These are phyloP conservation scores for Colletotrichum plurivorum DNA, from an alignment of 2,329 filamentous ascomycete species.

Conservation along the genomic window DNA sequence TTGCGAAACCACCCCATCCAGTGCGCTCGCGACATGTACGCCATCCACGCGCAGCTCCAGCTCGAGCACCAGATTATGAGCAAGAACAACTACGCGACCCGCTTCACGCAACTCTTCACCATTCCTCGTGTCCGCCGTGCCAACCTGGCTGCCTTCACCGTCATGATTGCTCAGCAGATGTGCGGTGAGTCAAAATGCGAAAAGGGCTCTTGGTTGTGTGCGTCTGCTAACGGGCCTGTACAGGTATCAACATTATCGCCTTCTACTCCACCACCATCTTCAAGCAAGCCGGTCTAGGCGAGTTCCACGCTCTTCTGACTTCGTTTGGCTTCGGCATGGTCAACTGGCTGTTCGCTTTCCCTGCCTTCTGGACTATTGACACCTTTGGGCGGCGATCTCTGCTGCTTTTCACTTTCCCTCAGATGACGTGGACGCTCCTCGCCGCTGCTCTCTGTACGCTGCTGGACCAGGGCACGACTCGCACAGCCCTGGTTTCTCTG, in stretches of 20 bases:
- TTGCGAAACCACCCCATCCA: constrained; percentile 70
- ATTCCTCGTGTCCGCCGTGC: constrained; percentile 79
- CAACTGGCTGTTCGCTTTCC: constrained; percentile 73
- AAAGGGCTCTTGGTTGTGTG: background rate
- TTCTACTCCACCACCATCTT: constrained; percentile 81
- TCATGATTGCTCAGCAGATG: constrained; percentile 86
- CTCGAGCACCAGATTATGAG: constrained; percentile 68
- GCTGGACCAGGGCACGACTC: constrained; percentile 50
- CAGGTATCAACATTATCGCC: constrained; percentile 78
- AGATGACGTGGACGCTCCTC: constrained; percentile 72
- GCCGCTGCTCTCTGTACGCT: constrained; percentile 69
- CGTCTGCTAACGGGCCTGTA: background rate
- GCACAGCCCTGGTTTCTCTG: constrained; percentile 65
- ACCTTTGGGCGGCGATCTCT: constrained; percentile 68
- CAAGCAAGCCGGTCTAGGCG: constrained; percentile 67
- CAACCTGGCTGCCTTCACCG: constrained; percentile 81
- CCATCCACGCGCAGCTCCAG: constrained; percentile 74
- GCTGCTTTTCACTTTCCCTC: constrained; percentile 70
- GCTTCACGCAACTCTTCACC: constrained; percentile 77
- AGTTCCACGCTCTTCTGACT: constrained; percentile 66
- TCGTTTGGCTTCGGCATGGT: constrained; percentile 67
- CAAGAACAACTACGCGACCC: constrained; percentile 70
- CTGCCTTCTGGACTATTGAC: constrained; percentile 67
- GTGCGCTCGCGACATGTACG: constrained; percentile 73
- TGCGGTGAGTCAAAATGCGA: constrained; percentile 56